Conservation (phyloP, 2,329 filamentous ascomycete species). For the Pestalotiopsis sp. region DNA sequence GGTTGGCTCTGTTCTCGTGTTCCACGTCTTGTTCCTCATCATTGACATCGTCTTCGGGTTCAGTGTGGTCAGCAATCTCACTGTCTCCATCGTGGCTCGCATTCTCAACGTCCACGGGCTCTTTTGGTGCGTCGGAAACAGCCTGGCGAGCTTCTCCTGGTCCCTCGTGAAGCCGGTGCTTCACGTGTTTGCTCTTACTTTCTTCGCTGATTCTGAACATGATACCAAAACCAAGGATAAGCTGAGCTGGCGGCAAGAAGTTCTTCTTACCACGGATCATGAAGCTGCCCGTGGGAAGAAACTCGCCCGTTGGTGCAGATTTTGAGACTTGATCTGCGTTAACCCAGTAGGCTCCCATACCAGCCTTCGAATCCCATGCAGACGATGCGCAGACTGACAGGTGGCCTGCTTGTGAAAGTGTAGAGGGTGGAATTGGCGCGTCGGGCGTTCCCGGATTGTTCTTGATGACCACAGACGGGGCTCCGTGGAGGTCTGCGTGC, state of each 20-base stretch:
- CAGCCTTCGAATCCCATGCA: conserved; percentile 95
- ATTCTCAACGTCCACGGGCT: not conserved
- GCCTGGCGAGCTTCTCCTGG: conserved; percentile 10
- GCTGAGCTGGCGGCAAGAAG: conserved; percentile 81
- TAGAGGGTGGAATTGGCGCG: conserved; percentile 88
- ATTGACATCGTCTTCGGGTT: conserved; percentile 31
- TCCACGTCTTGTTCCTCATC: conserved; percentile 26
- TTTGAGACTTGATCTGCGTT: conserved; percentile 89
- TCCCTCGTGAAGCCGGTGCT: conserved; percentile 58
- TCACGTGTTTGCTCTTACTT: conserved; percentile 78
- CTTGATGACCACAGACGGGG: conserved; percentile 85
- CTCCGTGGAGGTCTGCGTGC: conserved; percentile 85
- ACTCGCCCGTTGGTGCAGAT: conserved; percentile 77
- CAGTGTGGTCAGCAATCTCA: conserved; percentile 26
- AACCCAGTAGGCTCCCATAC: conserved; percentile 97
- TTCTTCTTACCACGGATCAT: conserved; percentile 86
- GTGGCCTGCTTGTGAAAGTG: conserved; percentile 85
- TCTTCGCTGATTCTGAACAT: conserved; percentile 89
- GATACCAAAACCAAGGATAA: conserved; percentile 84
- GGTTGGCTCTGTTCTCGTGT: conserved; percentile 30
- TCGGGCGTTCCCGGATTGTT: conserved; percentile 78
- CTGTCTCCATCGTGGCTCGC: conserved; percentile 14
- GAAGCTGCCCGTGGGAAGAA: conserved; percentile 77
- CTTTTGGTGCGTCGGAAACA: not conserved
- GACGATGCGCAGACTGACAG: conserved; percentile 82